These are phyloP conservation scores for Hyphopichia buzzinii DNA, from an alignment of 1,139 yeast species.

Conservation along the genomic window DNA sequence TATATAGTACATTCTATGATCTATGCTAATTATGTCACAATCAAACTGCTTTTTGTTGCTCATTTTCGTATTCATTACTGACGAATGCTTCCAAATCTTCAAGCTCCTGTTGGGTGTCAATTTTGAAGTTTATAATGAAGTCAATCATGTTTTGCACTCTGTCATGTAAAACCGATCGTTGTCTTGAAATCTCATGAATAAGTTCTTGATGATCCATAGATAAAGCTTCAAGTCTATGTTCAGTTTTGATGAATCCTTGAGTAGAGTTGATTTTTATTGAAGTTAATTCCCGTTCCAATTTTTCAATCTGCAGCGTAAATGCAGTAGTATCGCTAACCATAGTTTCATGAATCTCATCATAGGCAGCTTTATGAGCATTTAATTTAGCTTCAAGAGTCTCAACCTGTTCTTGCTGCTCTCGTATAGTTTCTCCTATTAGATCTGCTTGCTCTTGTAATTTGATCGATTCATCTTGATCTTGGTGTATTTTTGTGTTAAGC, in stretches of 20 bases:
- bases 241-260: conserved; percentile 54
- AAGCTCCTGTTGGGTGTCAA: conserved; percentile 58
- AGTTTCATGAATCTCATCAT: conserved; percentile 58
- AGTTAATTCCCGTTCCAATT: conserved; percentile 59
- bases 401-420: conserved; percentile 56
- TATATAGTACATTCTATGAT: neutral
- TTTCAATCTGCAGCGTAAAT: conserved; percentile 64
- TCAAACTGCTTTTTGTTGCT: conserved; percentile 9
- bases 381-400: conserved; percentile 61
- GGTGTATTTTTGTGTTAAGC: conserved; percentile 48
- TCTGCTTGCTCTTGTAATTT: conserved; percentile 62
- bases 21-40: neutral
- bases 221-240: conserved; percentile 54
- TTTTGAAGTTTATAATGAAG: conserved; percentile 60
- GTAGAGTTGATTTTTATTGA: conserved; percentile 51
- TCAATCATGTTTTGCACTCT: conserved; percentile 59
- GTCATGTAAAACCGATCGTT: conserved; percentile 49
- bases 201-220: conserved; percentile 56
- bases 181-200: conserved; percentile 44
- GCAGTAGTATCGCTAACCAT: conserved; percentile 54
- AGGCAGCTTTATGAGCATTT: conserved; percentile 50
- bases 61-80: conserved; percentile 35
- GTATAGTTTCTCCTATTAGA: conserved; percentile 49
- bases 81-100: conserved; percentile 52
- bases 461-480: conserved; percentile 57